phyloP scores from a whole-genome alignment of 2,329 filamentous ascomycete species.

The Ascochyta lentis region DNA sequence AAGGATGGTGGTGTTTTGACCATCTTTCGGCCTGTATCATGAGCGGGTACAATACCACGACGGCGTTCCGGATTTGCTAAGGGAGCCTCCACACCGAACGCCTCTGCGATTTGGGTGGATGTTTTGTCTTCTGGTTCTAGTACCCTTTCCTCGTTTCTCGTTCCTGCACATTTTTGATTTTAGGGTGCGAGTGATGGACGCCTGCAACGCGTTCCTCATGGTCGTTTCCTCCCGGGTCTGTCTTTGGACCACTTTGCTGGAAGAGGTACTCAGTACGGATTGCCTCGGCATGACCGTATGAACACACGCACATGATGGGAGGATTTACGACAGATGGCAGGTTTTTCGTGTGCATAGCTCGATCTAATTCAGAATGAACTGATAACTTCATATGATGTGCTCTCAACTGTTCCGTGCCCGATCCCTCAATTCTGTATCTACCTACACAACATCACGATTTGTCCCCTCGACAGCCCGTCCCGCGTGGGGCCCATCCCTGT shows the following conservation, averaged over 20 bases:
- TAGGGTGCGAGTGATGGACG: constrained; percentile 16
- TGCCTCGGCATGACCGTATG: constrained; percentile 39
- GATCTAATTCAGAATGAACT: constrained; percentile 37
- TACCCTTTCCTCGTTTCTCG: constrained; percentile 17
- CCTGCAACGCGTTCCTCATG: constrained; percentile 9
- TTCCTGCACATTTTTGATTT: constrained; percentile 23
- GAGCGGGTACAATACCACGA: constrained; percentile 30
- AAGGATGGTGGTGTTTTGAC: constrained; percentile 25
- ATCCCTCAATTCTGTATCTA: neutral
- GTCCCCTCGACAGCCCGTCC: neutral
- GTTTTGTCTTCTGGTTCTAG: constrained; percentile 20
- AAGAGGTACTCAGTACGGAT: constrained; percentile 15
- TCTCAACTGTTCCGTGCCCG: neutral
- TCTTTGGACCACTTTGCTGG: constrained; percentile 6
- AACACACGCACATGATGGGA: constrained; percentile 24
- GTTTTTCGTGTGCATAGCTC: constrained; percentile 40
- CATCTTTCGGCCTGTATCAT: constrained; percentile 24
- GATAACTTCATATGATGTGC: constrained; percentile 22
- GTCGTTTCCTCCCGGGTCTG: constrained; percentile 13
- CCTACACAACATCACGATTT: neutral
- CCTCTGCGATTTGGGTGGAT: constrained; percentile 28
- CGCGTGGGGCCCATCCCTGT: constrained; percentile 13
- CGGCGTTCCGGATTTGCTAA: constrained; percentile 37
- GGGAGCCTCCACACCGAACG: constrained; percentile 25
- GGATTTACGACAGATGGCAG: constrained; percentile 30